Conservation (phyloP, 2,329 filamentous ascomycete genomes). For the Torrubiella hemipterigena region DNA sequence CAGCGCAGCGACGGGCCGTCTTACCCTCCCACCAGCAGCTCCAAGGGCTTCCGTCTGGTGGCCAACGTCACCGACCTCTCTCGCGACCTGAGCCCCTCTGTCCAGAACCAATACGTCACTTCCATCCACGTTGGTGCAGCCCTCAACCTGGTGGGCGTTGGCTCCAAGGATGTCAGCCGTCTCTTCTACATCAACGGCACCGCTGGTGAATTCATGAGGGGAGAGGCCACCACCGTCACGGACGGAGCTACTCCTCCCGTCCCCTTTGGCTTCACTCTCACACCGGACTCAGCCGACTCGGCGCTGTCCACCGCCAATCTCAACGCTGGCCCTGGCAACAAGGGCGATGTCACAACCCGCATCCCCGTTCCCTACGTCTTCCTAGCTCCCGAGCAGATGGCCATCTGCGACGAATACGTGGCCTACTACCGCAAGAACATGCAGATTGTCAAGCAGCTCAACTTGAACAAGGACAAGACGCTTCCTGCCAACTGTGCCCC, state of each 20-base stretch:
- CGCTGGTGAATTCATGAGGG: constrained; percentile 13
- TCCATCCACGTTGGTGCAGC: constrained; percentile 24
- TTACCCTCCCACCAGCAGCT: constrained; percentile 1
- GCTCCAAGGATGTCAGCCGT: constrained; percentile 7
- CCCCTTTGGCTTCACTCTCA: constrained; percentile 17
- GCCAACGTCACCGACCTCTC: constrained; percentile 23
- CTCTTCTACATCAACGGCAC: constrained; percentile 32
- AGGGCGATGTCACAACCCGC: constrained; percentile 14
- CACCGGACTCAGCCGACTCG: constrained; percentile 11
- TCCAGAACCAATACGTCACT: constrained; percentile 20
- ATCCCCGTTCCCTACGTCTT: constrained; percentile 16
- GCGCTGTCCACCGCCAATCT: constrained; percentile 13
- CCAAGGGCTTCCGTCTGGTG: constrained; percentile 20
- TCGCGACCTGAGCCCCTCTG: constrained; percentile 18
- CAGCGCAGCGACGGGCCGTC: background rate
- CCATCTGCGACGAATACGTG: constrained; percentile 22
- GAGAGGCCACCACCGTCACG: constrained; percentile 16
- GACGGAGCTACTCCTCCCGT: constrained; percentile 20
- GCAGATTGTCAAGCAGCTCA: constrained; percentile 18
- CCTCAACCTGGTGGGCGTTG: constrained; percentile 18
- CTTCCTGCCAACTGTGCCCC: constrained; percentile 22
- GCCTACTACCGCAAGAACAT: constrained; percentile 19
- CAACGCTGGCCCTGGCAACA: constrained; percentile 15
- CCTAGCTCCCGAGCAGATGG: constrained; percentile 17
- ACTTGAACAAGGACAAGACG: constrained; percentile 7